phyloP scores from a whole-genome alignment of 352 stramenopile genomes.

The Pythium aquatile region DNA sequence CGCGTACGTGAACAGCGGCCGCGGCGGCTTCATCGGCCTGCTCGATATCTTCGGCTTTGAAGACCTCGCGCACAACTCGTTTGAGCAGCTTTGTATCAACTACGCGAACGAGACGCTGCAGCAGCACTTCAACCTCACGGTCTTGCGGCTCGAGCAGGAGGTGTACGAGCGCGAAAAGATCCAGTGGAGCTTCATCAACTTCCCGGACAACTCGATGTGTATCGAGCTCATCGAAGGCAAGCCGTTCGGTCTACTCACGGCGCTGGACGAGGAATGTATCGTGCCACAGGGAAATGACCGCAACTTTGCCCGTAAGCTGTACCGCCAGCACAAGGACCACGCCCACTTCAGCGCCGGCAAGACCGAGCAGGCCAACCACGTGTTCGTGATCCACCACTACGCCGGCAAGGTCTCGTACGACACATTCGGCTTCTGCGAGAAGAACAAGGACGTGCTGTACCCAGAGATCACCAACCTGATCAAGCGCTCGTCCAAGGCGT shows the following conservation, averaged over 20 bases:
- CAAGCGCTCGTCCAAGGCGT: constrained; percentile 64
- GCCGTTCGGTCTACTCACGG: constrained; percentile 80
- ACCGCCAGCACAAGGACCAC: constrained; percentile 66
- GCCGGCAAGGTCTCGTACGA: constrained; percentile 93
- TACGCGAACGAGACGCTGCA: constrained; percentile 93
- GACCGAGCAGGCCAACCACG: constrained; percentile 74
- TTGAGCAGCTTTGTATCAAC: constrained; percentile 96
- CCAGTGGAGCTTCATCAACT: constrained; percentile 89
- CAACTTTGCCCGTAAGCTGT: constrained; percentile 85
- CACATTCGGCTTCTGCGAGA: constrained; percentile 94
- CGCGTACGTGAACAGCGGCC: constrained; percentile 35
- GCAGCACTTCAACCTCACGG: constrained; percentile 90
- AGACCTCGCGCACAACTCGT: constrained; percentile 89
- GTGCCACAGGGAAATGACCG: constrained; percentile 84
- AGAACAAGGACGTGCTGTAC: constrained; percentile 94
- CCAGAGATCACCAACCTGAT: constrained; percentile 79
- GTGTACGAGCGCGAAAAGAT: constrained; percentile 89
- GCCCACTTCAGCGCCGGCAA: constrained; percentile 75
- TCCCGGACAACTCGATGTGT: constrained; percentile 87
- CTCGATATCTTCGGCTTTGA: constrained; percentile 91
- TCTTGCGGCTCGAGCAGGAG: constrained; percentile 87
- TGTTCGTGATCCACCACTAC: constrained; percentile 91
- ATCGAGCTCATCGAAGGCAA: constrained; percentile 89
- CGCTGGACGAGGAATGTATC: constrained; percentile 90
- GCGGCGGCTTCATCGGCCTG: constrained; percentile 69